Percentiles rank a stretch among this genome's conserved stretches.
These are phyloP conservation scores for Malus sylvestris DNA, from an alignment of 306 rosid genomes.

Conservation along the genomic window DNA sequence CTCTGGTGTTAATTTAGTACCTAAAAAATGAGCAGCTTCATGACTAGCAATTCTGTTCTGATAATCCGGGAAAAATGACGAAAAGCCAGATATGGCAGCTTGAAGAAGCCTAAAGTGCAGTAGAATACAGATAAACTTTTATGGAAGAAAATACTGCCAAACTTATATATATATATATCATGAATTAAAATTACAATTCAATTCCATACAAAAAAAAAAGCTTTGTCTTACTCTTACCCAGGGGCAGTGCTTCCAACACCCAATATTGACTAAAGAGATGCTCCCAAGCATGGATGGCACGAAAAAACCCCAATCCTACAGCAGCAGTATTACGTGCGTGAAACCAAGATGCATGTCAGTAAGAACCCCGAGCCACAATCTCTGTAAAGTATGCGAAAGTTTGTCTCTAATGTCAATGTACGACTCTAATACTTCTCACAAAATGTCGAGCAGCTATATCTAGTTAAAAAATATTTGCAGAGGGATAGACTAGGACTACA, in stretches of 20 bases:
- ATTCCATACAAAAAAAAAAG: neutral
- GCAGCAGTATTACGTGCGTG: neutral
- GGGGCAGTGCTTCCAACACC: slow-evolving; percentile 92
- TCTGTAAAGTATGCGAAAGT: neutral
- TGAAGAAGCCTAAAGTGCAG: slow-evolving; percentile 76
- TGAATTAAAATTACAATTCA: neutral
- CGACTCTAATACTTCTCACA: neutral
- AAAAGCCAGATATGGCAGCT: slow-evolving; percentile 83
- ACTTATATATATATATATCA: neutral
- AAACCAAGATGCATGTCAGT: slow-evolving; percentile 16
- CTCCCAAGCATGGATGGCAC: slow-evolving; percentile 88
- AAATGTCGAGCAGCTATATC: neutral
- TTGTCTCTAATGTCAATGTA: neutral
- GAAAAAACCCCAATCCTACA: slow-evolving; percentile 94
- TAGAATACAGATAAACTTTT: slow-evolving; percentile 10
- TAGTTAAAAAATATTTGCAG: neutral
- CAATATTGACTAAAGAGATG: slow-evolving; percentile 73
- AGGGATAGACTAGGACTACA: no score
- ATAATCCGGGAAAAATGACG: slow-evolving; percentile 84
- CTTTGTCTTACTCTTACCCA: slow-evolving; percentile 45
- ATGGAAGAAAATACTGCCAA: slow-evolving; percentile 8
- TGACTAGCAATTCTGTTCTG: slow-evolving; percentile 86
- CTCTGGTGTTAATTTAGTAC: slow-evolving; percentile 23
- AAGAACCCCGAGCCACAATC: slow-evolving; percentile 5
- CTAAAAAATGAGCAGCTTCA: slow-evolving; percentile 94